Conservation (phyloP, 352 stramenopile genomes). For the Phytophthora syringae region DNA sequence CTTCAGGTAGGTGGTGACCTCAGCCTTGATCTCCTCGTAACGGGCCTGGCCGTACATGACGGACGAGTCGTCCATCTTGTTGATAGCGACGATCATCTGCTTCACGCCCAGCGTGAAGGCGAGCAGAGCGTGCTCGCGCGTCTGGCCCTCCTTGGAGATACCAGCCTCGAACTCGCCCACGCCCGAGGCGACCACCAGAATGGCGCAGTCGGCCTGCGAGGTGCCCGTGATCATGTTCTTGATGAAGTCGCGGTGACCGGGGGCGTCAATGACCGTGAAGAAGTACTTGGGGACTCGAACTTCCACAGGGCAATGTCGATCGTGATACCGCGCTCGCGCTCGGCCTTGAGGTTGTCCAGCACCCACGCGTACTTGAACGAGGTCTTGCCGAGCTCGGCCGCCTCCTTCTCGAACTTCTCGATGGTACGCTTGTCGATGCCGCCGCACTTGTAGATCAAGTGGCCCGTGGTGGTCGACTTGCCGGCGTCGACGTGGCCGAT, state of each 20-base stretch:
- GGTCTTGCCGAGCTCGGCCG: conserved; percentile 95
- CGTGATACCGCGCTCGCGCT: conserved; percentile 97
- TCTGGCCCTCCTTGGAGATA: conserved; percentile 96
- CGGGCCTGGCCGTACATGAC: conserved; percentile 94
- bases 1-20: conserved; percentile 93
- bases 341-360: conserved; percentile 98
- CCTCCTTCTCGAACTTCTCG: conserved; percentile 99
- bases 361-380: conserved; percentile 99
- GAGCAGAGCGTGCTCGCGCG: conserved; percentile 95
- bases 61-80: conserved; percentile 98
- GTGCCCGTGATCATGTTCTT: conserved; percentile 99
- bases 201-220: conserved; percentile 97
- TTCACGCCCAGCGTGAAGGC: conserved; percentile 97
- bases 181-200: conserved; percentile 95
- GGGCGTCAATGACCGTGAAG: conserved; percentile 98
- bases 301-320: conserved; percentile 99
- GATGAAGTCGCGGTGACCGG: conserved; percentile 98
- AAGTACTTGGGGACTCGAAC: conserved; percentile 97
- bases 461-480: conserved; percentile 99
- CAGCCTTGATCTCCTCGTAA: conserved; percentile 95
- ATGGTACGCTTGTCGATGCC: conserved; percentile 99
- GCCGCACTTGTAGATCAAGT: conserved; percentile 99
- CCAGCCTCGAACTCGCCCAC: conserved; percentile 95
- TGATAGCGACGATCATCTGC: conserved; percentile 98
- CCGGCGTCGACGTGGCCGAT: conserved; percentile 98